phyloP scores from a whole-genome alignment of 164 flowering plant species.

The Macadamia tetraphylla region DNA sequence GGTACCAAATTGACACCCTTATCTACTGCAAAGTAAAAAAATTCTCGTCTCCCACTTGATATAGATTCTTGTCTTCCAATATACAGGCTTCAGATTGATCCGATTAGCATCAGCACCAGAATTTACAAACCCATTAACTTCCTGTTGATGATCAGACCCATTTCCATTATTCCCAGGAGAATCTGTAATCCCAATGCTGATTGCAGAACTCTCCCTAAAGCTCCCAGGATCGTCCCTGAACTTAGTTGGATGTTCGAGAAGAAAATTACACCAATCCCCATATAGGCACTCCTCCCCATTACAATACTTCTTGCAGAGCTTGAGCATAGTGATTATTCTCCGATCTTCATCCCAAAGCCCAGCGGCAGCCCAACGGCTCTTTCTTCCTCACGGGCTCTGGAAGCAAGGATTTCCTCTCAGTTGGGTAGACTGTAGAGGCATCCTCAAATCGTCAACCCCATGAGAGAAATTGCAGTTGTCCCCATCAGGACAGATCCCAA shows the following conservation, averaged over 20 bases:
- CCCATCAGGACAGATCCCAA: slow-evolving; percentile 62
- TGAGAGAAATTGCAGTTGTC: slow-evolving; percentile 3
- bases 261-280: slow-evolving; percentile 78
- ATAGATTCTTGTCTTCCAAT: slow-evolving; percentile 64
- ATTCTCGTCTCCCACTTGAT: slow-evolving; percentile 49
- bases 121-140: slow-evolving; percentile 19
- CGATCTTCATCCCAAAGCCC: slow-evolving; percentile 46
- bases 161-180: slow-evolving; percentile 16
- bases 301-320: slow-evolving; percentile 73
- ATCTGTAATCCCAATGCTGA: slow-evolving; percentile 53
- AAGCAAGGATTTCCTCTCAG: slow-evolving; percentile 66
- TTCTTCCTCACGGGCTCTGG: slow-evolving; percentile 42
- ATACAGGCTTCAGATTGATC: slow-evolving; percentile 32
- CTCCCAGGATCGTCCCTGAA: slow-evolving; percentile 21
- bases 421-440: slow-evolving; percentile 55
- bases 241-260: slow-evolving; percentile 52
- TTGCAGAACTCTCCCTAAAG: slow-evolving; percentile 60
- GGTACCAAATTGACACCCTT: too few relatives aligned
- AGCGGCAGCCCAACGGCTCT: slow-evolving; percentile 2
- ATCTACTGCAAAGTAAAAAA: too few relatives aligned
- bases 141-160: slow-evolving; percentile 27
- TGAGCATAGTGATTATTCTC: slow-evolving; percentile 29
- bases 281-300: slow-evolving; percentile 76
- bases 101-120: slow-evolving; percentile 25
- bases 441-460: slow-evolving; percentile 17